phyloP scores from a whole-genome alignment of 1,284 basidiomycete genomes.

The Naganishia liquefaciens region DNA sequence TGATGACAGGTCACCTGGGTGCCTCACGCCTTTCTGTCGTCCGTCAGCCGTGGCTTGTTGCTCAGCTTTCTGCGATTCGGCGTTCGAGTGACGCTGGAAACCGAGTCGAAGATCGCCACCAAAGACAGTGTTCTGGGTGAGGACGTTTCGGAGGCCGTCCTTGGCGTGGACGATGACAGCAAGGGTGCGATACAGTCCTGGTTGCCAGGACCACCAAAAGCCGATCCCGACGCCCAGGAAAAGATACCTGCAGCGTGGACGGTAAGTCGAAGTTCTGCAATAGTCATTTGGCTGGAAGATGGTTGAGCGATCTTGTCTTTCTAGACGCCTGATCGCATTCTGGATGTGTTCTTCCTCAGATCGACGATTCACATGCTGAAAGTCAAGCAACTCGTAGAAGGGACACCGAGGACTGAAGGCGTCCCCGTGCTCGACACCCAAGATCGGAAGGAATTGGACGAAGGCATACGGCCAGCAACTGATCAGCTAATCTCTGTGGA shows the following conservation, averaged over 20 bases:
- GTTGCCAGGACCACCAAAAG: constrained; percentile 45
- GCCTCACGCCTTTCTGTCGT: constrained; percentile 81
- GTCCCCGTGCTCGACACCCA: constrained; percentile 51
- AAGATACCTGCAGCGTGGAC: constrained; percentile 63
- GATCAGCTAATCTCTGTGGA: constrained; percentile 42
- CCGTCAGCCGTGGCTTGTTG: constrained; percentile 64
- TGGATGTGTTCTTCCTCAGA: constrained; percentile 66
- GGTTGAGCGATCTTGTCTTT: constrained; percentile 6
- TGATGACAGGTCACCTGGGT: constrained; percentile 66
- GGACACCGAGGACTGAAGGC: constrained; percentile 36
- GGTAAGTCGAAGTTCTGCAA: constrained; percentile 37
- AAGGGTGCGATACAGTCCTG: constrained; percentile 35
- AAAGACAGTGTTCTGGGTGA: constrained; percentile 49
- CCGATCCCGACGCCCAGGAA: constrained; percentile 64
- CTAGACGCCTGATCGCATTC: constrained; percentile 71
- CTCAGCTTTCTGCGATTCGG: constrained; percentile 74
- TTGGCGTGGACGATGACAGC: constrained; percentile 39
- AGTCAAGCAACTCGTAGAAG: constrained; percentile 43
- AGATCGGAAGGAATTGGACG: constrained; percentile 43
- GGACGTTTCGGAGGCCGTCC: constrained; percentile 34
- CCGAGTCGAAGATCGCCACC: constrained; percentile 48
- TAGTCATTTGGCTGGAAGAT: not conserved
- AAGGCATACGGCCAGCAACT: constrained; percentile 42
- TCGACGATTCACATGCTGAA: constrained; percentile 42
- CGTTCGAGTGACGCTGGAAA: constrained; percentile 67